These are phyloP conservation scores for Sporothrix schenckii DNA, from an alignment of 2,329 filamentous ascomycete genomes.

Conservation along the genomic window DNA sequence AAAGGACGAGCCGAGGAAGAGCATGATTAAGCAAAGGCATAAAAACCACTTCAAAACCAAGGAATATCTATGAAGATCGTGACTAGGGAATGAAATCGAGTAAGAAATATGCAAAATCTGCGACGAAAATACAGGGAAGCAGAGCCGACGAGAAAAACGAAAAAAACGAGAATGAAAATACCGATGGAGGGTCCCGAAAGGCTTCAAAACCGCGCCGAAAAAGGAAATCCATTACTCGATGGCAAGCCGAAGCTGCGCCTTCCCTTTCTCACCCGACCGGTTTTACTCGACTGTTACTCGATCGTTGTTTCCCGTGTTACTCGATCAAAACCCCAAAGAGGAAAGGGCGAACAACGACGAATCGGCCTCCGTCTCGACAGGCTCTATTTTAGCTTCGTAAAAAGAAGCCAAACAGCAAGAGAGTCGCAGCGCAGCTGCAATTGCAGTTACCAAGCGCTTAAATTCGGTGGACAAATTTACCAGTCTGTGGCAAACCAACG, in stretches of 20 bases:
- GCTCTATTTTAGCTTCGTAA: neutral
- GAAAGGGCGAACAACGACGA: slow-evolving; percentile 19
- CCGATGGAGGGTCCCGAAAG: slow-evolving; percentile 10
- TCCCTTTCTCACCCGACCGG: neutral
- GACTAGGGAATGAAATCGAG: neutral
- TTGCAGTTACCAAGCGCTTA: neutral
- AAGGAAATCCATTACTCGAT: slow-evolving; percentile 25
- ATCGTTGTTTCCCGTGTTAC: slow-evolving; percentile 44
- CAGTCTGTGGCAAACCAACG: slow-evolving; percentile 15
- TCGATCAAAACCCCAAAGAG: slow-evolving; percentile 49
- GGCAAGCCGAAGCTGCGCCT: neutral
- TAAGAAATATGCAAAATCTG: neutral
- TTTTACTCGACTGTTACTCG: slow-evolving; percentile 46
- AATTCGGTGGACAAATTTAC: slow-evolving; percentile 7
- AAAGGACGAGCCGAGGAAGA: slow-evolving; percentile 2
- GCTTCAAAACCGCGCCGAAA: slow-evolving; percentile 23
- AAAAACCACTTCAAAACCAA: neutral
- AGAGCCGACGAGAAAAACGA: neutral
- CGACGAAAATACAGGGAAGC: neutral
- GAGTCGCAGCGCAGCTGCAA: too few relatives aligned
- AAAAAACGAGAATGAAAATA: neutral
- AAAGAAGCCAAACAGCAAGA: neutral
- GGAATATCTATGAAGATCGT: neutral
- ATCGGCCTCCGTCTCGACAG: neutral
- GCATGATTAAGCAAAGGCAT: neutral